A percentile compares a stretch with the other conserved stretches of the same genome.
Conservation (phyloP, 2,329 filamentous ascomycete genomes). For the Arthrobotrys pseudoclavata region DNA sequence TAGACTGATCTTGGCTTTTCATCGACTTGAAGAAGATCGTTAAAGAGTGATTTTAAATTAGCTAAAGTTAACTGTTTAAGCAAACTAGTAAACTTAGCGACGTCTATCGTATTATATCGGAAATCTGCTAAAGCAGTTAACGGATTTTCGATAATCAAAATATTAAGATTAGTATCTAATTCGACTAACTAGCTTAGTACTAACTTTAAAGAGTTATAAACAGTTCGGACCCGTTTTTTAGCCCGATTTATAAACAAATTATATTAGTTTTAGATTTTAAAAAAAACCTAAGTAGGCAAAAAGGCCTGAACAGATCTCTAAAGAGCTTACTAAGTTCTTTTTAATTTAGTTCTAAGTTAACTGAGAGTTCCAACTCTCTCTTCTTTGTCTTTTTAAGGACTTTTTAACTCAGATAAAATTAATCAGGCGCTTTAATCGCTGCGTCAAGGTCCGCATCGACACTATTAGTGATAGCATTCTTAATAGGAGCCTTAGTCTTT, state of each 20-base stretch:
- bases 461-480: conserved; percentile 2
- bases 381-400: not conserved
- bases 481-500: not conserved
- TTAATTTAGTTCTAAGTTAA: not conserved
- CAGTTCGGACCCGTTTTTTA: no score
- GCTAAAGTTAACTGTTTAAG: not conserved
- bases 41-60: not conserved
- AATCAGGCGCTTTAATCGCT: not conserved
- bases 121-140: no score
- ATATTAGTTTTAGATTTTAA: not conserved
- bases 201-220: not conserved
- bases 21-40: not conserved
- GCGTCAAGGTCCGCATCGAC: not conserved
- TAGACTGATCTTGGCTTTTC: not conserved
- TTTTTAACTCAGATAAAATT: conserved; percentile 6
- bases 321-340: not conserved
- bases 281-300: not conserved
- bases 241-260: not conserved
- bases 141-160: not conserved
- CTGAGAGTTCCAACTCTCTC: not conserved
- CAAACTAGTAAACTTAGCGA: not conserved
- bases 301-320: not conserved
- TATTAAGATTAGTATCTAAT: not conserved
- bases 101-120: no score
- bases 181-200: not conserved